phyloP scores from a whole-genome alignment of 2,329 filamentous ascomycete species.

The Metarhizium guizhouense region DNA sequence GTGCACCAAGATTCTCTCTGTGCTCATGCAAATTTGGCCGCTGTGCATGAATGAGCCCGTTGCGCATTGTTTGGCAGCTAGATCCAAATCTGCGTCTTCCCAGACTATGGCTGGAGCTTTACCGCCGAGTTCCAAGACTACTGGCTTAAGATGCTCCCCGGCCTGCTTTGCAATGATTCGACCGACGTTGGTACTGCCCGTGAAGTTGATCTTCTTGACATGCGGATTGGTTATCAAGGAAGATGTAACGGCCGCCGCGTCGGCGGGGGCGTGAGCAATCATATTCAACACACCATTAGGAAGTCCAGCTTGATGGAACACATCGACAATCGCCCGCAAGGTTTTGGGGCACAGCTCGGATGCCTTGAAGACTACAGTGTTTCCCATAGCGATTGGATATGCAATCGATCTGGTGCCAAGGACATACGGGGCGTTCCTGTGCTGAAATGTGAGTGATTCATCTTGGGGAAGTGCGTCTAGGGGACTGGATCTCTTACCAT shows the following conservation, averaged over 20 bases:
- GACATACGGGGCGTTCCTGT: slow-evolving; percentile 49
- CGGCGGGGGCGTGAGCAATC: slow-evolving; percentile 54
- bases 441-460: not conserved
- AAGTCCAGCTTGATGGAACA: slow-evolving; percentile 66
- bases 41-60: slow-evolving; percentile 63
- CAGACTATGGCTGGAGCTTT: slow-evolving; percentile 73
- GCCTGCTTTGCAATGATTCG: slow-evolving; percentile 61
- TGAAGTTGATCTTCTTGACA: slow-evolving; percentile 80
- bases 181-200: slow-evolving; percentile 66
- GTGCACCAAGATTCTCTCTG: slow-evolving; percentile 61
- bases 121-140: slow-evolving; percentile 73
- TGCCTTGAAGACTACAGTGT: slow-evolving; percentile 66
- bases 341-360: slow-evolving; percentile 58
- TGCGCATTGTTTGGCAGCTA: slow-evolving; percentile 59
- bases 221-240: slow-evolving; percentile 57
- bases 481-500: slow-evolving; percentile 45
- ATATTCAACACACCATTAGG: slow-evolving; percentile 68
- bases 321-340: slow-evolving; percentile 51
- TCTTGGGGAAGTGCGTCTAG: not conserved
- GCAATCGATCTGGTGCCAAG: slow-evolving; percentile 45
- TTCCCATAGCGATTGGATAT: slow-evolving; percentile 66
- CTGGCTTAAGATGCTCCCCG: slow-evolving; percentile 68
- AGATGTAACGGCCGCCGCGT: slow-evolving; percentile 58
- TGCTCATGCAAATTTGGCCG: slow-evolving; percentile 82
- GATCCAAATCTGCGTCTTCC: slow-evolving; percentile 68